phyloP scores from a whole-genome alignment of 352 stramenopile genomes.

The Phytophthora ramorum region DNA sequence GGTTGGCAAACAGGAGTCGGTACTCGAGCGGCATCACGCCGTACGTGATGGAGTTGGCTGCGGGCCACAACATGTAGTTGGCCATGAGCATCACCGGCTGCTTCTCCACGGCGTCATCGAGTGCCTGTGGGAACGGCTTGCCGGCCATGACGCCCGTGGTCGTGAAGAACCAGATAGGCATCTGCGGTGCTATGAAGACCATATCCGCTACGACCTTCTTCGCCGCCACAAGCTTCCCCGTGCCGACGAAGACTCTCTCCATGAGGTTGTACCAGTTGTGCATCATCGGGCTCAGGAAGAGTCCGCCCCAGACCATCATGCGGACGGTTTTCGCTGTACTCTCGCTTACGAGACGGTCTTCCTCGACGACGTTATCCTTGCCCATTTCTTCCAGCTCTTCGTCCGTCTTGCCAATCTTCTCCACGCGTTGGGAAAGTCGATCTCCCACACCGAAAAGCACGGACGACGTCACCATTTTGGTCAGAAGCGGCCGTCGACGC shows the following conservation, averaged over 20 bases:
- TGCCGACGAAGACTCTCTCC: slow-evolving; percentile 48
- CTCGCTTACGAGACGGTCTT: slow-evolving; percentile 17
- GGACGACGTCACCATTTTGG: slow-evolving; percentile 64
- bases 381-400: slow-evolving; percentile 21
- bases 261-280: slow-evolving; percentile 92
- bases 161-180: slow-evolving; percentile 44
- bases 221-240: slow-evolving; percentile 25
- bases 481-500: slow-evolving; percentile 49
- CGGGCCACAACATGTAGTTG: slow-evolving; percentile 46
- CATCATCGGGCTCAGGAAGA: slow-evolving; percentile 86
- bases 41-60: slow-evolving; percentile 44
- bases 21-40: slow-evolving; percentile 41
- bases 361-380: slow-evolving; percentile 8
- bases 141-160: slow-evolving; percentile 38
- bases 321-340: slow-evolving; percentile 41
- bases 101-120: slow-evolving; percentile 38
- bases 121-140: slow-evolving; percentile 18
- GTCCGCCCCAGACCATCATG: slow-evolving; percentile 87
- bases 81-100: slow-evolving; percentile 29
- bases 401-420: slow-evolving; percentile 27
- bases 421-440: slow-evolving; percentile 39
- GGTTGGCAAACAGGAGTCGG: slow-evolving; percentile 42
- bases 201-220: slow-evolving; percentile 48
- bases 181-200: slow-evolving; percentile 38
- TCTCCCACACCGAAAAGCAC: slow-evolving; percentile 65